Conservation (phyloP, 2,329 filamentous ascomycete species). For the Botrytis paeoniae region DNA sequence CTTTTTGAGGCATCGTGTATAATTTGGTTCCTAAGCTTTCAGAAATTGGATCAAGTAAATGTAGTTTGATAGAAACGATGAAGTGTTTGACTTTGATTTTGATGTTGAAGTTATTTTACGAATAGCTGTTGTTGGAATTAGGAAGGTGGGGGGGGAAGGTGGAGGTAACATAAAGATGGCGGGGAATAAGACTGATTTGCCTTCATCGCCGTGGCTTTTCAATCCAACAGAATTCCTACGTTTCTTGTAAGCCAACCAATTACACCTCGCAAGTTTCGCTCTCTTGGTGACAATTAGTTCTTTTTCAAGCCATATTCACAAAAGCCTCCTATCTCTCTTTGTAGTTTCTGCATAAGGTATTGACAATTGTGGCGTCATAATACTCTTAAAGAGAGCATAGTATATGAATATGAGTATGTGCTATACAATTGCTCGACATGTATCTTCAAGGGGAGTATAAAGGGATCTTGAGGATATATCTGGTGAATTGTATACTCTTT, state of each 20-base stretch:
- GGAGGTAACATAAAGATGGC: background rate
- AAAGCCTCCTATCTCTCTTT: background rate
- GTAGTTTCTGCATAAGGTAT: background rate
- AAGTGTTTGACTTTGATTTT: background rate
- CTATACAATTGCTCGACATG: background rate
- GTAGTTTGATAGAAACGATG: background rate
- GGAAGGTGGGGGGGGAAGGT: background rate
- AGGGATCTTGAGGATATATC: background rate
- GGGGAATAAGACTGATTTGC: background rate
- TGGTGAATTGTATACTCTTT: background rate
- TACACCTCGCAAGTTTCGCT: background rate
- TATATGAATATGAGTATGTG: background rate
- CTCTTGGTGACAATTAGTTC: background rate
- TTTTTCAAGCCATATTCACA: background rate
- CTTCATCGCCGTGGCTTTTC: background rate
- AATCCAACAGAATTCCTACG: background rate
- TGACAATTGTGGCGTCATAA: background rate
- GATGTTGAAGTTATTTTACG: background rate
- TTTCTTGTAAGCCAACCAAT: background rate
- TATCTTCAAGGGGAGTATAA: background rate
- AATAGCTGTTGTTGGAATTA: background rate
- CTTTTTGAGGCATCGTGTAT: constrained; percentile 24
- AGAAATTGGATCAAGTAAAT: constrained; percentile 38
- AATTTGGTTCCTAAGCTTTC: background rate
- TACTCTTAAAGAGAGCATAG: no score